Evolutionary conservation across 768 basidiomycete genomes (phyloP).

Genomic region (Lyophyllum decastes): DNA sequence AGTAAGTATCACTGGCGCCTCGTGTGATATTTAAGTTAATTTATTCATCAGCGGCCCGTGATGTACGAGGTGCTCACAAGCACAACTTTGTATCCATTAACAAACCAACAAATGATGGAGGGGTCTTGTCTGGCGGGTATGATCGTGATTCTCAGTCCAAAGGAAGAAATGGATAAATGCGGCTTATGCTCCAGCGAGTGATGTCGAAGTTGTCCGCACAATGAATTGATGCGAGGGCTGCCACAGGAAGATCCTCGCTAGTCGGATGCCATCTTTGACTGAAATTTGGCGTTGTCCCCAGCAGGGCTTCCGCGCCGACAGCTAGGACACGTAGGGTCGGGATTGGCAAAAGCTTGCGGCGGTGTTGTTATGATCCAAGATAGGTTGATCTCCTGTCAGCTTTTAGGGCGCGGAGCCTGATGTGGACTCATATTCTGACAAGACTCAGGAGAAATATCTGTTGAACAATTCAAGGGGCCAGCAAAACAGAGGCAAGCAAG

Average conservation of each 20-base stretch:
- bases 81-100: constrained; percentile 10
- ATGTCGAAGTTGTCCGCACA: constrained; percentile 10
- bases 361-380: constrained; percentile 1
- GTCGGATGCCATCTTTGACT: constrained; percentile 12
- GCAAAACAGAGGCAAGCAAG: constrained; percentile 1
- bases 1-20: constrained; percentile 7
- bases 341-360: not conserved
- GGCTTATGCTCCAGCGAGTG: constrained; percentile 17
- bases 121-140: constrained; percentile 15
- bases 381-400: not conserved
- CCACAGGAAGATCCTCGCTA: constrained; percentile 20
- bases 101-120: constrained; percentile 25
- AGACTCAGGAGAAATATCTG: too few relatives aligned
- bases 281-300: not conserved
- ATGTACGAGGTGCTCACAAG: constrained; percentile 15
- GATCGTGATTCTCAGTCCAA: constrained; percentile 17
- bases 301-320: constrained; percentile 3
- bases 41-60: constrained; percentile 20
- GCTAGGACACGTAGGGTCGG: not conserved
- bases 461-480: not conserved
- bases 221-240: constrained; percentile 15
- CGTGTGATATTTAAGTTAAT: constrained; percentile 16
- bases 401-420: not conserved
- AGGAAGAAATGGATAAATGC: constrained; percentile 18
- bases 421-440: constrained; percentile 2